Conservation (phyloP, 371 early-diverging fungal genomes). For the Syncephalastrum racemosum region DNA sequence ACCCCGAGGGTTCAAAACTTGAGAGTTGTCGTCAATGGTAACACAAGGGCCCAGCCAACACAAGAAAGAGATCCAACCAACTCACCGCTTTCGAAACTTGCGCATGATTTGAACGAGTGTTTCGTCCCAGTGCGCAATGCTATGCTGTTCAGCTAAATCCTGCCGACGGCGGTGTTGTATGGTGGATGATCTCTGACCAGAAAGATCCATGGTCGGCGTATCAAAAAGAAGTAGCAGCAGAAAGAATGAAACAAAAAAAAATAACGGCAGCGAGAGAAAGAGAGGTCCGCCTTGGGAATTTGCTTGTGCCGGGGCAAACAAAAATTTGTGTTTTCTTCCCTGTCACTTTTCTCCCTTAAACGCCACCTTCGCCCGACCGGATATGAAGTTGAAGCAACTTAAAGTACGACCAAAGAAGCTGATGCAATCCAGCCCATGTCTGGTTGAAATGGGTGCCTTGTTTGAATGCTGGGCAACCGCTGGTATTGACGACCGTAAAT, state of each 20-base stretch:
- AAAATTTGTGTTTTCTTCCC: no score
- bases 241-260: no score
- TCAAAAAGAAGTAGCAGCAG: no score
- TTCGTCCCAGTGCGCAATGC: no score
- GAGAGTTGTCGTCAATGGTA: background rate
- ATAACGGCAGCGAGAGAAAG: no score
- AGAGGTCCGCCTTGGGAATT: no score
- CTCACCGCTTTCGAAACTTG: constrained; percentile 36
- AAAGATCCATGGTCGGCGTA: no score
- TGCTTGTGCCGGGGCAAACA: no score
- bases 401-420: constrained; percentile 67
- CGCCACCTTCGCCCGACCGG: constrained; percentile 3
- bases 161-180: no score
- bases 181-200: no score
- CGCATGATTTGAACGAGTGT: constrained; percentile 17
- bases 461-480: constrained; percentile 68
- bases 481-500: constrained; percentile 60
- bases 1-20: constrained; percentile 19
- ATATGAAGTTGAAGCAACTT: constrained; percentile 67
- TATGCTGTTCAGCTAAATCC: no score
- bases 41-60: background rate
- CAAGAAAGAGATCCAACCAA: background rate
- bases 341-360: no score
- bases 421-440: constrained; percentile 61
- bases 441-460: constrained; percentile 66